Conservation (phyloP, 305 asterid genomes). For the Stenogyne calaminthoides region DNA sequence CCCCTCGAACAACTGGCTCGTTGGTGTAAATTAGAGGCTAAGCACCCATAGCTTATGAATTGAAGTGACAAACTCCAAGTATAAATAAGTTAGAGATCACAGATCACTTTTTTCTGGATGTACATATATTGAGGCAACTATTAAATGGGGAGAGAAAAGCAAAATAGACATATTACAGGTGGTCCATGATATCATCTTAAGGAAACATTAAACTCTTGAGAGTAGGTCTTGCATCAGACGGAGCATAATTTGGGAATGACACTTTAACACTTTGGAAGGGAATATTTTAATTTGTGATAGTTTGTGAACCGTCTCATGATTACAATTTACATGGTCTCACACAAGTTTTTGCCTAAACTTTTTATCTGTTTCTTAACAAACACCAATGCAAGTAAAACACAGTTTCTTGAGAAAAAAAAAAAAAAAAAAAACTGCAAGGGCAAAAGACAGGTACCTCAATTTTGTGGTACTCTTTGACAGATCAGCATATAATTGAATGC, state of each 20-base stretch:
- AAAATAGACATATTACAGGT: not conserved
- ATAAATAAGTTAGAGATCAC: not conserved
- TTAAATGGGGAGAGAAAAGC: not conserved
- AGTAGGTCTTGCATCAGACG: no score
- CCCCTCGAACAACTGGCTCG: not conserved
- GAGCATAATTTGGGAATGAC: no score
- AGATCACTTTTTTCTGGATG: not conserved
- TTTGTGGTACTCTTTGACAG: constrained; percentile 54
- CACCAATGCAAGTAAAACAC: not conserved
- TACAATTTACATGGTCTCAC: no score
- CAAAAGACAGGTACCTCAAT: constrained; percentile 49
- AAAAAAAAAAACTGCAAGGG: not conserved
- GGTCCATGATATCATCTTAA: not conserved
- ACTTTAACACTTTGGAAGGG: no score
- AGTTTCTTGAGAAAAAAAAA: not conserved
- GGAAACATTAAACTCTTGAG: constrained; percentile 13
- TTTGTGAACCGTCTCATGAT: no score
- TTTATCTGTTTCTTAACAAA: constrained; percentile 4
- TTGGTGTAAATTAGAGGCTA: not conserved
- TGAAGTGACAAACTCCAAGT: constrained; percentile 4
- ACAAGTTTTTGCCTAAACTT: no score
- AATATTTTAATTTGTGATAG: no score
- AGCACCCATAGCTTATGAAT: not conserved
- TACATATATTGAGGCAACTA: not conserved
- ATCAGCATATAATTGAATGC: constrained; percentile 80